phyloP scores from a whole-genome alignment of 2,329 filamentous ascomycete species.

The Apiospora malaysiana region DNA sequence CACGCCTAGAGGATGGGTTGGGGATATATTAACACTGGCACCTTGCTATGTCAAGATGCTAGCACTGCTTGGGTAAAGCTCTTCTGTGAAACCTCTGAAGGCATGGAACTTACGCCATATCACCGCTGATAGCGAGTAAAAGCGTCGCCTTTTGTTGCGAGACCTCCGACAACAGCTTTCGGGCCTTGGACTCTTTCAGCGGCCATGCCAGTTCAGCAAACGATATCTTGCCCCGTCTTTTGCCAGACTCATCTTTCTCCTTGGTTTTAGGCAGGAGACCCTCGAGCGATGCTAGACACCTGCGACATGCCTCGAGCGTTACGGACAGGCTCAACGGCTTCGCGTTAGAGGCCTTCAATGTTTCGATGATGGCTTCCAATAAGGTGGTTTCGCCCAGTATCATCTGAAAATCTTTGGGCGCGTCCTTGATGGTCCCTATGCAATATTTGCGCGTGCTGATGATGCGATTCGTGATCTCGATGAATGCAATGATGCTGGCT shows the following conservation, averaged over 20 bases:
- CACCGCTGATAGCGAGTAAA: constrained; percentile 24
- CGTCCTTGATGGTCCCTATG: constrained; percentile 27
- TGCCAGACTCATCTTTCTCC: not conserved
- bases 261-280: not conserved
- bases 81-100: not conserved
- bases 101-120: constrained; percentile 21
- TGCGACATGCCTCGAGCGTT: not conserved
- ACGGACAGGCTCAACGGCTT: not conserved
- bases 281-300: not conserved
- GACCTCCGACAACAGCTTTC: constrained; percentile 25
- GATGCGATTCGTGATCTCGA: constrained; percentile 26
- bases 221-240: constrained; percentile 14
- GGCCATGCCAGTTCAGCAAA: constrained; percentile 25
- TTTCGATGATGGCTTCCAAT: constrained; percentile 26
- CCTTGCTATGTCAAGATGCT: too few relatives aligned
- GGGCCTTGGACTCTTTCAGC: constrained; percentile 25
- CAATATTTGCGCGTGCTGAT: constrained; percentile 27
- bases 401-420: constrained; percentile 28
- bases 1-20: not conserved
- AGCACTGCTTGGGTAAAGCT: not conserved
- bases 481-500: constrained; percentile 29
- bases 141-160: constrained; percentile 27
- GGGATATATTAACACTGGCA: not conserved
- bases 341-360: not conserved
- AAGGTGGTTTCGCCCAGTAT: constrained; percentile 27